Evolutionary conservation across 768 basidiomycete species (phyloP), one percentile per base, ranked within the genome.

Genomic region (Agrocybe praecox): DNA sequence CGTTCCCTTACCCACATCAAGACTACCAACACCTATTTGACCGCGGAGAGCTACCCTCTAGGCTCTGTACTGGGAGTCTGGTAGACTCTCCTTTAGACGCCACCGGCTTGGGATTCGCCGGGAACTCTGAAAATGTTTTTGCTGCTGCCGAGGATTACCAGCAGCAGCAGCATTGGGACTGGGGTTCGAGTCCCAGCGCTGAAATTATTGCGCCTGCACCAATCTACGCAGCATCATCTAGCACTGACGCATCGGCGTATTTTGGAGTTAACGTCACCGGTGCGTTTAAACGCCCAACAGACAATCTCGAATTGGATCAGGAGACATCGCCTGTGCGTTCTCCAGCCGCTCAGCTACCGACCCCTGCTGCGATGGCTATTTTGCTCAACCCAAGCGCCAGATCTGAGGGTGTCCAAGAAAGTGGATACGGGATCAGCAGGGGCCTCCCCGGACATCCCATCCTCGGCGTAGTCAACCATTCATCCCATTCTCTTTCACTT

Each of bases 291-390:
- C 36, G 36, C 36, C 36, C n/a, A 40, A n/a, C 36, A n/a, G n/a
- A 40, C 5, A 40, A 40, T n/a, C 36, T 40, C 14, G 36, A 14
- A 56, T 55, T 24, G 46, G 53, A 19, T 46, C 54, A 55, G 34
- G 43, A 43, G 21, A 29, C 57, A 59, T 63, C 73, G 49, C 61
- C 53, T 52, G 67, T 72, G 47, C 68, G 69, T 55, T 71, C 75
- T 44, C 74, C 75, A 52, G 68, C 73, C 44, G 72, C 75, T 46
- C 76, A 75, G 59, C 65, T 76, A n/a, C 76, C 77, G 55, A 79
- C 79, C 12, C 78, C 78, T 57, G 77, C 77, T 60, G 74, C 77
- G 42, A 79, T 80, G 79, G 76, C 79, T 49, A 68, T 78, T 49
- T 66, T 76, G 61, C 72, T 78, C 54, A 76, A 74, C 62, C 74